A percentile compares a stretch with the other conserved stretches of the same genome.
phyloP scores from a whole-genome alignment of 306 rosid species.

The Cucurbita moschata region DNA sequence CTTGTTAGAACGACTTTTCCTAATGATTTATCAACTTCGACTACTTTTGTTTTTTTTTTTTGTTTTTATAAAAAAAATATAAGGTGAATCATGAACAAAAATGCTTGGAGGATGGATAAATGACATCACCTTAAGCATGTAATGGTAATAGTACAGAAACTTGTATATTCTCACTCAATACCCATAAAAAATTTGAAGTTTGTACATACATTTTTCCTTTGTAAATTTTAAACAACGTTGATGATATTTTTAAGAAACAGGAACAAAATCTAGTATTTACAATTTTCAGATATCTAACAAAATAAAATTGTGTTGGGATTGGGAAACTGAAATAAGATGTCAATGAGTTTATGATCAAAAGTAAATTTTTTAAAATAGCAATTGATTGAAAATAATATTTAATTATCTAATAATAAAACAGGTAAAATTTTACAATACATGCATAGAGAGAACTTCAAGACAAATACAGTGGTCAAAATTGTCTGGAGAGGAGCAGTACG shows the following conservation, averaged over 20 bases:
- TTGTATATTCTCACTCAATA: background rate
- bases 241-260: background rate
- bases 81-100: background rate
- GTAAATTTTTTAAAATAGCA: background rate
- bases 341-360: background rate
- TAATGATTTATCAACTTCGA: background rate
- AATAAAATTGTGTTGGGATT: background rate
- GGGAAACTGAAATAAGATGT: background rate
- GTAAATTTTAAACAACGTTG: background rate
- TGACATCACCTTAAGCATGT: background rate
- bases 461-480: background rate
- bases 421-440: background rate
- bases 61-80: background rate
- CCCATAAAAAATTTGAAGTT: background rate
- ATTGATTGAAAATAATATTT: background rate
- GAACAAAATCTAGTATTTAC: background rate
- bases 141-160: background rate
- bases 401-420: background rate
- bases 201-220: background rate
- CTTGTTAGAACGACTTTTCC: background rate
- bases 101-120: background rate
- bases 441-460: background rate
- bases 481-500: background rate
- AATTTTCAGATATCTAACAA: background rate
- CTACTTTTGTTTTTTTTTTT: background rate